Conservation (phyloP, 306 rosid species). For the Sechiopsis laciniata region DNA sequence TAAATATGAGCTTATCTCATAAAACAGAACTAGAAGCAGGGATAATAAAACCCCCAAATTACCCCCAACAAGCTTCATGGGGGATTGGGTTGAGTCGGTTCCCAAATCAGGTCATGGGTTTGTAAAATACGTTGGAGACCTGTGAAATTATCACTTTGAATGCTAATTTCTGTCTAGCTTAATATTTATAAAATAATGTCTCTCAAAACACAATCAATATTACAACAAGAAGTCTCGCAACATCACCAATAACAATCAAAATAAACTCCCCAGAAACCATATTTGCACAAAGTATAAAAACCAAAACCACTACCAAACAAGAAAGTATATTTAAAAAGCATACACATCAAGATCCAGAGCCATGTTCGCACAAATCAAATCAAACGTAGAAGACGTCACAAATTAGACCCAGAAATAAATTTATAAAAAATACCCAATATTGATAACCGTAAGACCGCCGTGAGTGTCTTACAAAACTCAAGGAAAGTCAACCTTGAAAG, state of each 20-base stretch:
- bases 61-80: neutral
- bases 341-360: neutral
- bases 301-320: slow-evolving; percentile 1
- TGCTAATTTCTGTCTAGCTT: neutral
- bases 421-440: neutral
- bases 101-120: neutral
- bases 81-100: neutral
- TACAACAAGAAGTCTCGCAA: neutral
- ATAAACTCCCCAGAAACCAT: neutral
- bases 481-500: neutral
- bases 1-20: slow-evolving; percentile 1
- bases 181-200: neutral
- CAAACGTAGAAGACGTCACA: neutral
- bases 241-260: neutral
- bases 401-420: neutral
- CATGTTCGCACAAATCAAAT: neutral
- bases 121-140: neutral
- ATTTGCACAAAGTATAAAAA: neutral
- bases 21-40: neutral
- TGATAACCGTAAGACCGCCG: neutral
- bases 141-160: neutral
- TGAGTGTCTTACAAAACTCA: neutral
- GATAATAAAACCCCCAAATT: neutral
- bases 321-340: neutral
- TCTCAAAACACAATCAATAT: neutral